A percentile compares a stretch with the other conserved stretches of the same genome.
These are phyloP conservation scores for Fraxinus angustifolia DNA, from an alignment of 305 asterid species.

Conservation along the genomic window DNA sequence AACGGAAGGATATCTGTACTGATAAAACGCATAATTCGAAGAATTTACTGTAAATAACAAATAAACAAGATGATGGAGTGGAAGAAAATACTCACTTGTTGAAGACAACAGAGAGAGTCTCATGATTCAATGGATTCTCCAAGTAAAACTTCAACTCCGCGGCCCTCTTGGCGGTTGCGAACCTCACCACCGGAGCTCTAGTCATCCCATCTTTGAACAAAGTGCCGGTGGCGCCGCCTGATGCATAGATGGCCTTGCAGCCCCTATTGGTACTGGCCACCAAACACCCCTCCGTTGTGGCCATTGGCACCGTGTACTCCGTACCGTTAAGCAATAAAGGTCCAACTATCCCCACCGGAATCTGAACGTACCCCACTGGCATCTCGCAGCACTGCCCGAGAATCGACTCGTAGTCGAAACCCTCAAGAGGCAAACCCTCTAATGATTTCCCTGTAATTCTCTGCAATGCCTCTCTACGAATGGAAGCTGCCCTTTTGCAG, in stretches of 20 bases:
- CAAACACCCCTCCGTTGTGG: conserved; percentile 47
- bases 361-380: conserved; percentile 52
- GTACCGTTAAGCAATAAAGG: conserved; percentile 48
- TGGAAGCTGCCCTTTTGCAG: conserved; percentile 40
- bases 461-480: conserved; percentile 46
- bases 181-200: conserved; percentile 55
- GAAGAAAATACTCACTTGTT: conserved; percentile 35
- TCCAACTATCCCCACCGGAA: conserved; percentile 53
- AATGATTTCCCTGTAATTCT: conserved; percentile 45
- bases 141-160: conserved; percentile 43
- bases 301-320: conserved; percentile 49
- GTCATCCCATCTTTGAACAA: conserved; percentile 49
- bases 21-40: neutral
- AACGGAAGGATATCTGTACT: neutral
- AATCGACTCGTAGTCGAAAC: conserved; percentile 44
- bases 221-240: conserved; percentile 44
- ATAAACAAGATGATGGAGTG: neutral
- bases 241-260: conserved; percentile 40
- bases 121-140: conserved; percentile 39
- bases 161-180: conserved; percentile 40
- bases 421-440: conserved; percentile 48
- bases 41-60: neutral
- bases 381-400: conserved; percentile 57
- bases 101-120: conserved; percentile 37
- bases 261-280: conserved; percentile 56